phyloP scores from a whole-genome alignment of 192 early-diverging fungal species.

The Coemansia sp. region DNA sequence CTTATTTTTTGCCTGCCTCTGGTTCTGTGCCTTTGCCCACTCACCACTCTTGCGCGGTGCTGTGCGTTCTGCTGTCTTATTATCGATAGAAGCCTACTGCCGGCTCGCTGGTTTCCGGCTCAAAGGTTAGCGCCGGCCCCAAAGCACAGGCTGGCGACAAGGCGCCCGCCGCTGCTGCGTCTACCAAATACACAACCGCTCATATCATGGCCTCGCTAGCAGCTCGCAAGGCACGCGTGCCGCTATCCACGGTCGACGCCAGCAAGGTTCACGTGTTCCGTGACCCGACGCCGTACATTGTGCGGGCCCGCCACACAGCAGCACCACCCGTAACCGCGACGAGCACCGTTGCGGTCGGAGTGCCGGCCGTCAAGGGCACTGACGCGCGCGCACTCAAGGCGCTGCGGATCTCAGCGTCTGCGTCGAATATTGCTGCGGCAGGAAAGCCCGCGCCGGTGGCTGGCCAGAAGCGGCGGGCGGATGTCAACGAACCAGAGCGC shows the following conservation, averaged over 20 bases:
- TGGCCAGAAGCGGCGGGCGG: slow-evolving; percentile 34
- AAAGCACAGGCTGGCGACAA: slow-evolving; percentile 1
- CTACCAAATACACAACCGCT: slow-evolving; percentile 6
- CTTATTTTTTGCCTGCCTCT: neutral
- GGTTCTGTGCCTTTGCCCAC: neutral
- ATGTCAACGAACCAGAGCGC: slow-evolving; percentile 15
- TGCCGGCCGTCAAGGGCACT: neutral
- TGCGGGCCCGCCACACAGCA: slow-evolving; percentile 10
- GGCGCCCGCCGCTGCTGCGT: neutral
- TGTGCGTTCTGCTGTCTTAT: neutral
- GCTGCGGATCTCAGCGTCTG: slow-evolving; percentile 21
- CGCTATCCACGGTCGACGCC: slow-evolving; percentile 26
- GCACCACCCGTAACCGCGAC: too few species aligned
- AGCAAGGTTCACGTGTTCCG: slow-evolving; percentile 29
- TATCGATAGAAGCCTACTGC: slow-evolving; percentile 10
- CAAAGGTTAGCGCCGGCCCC: slow-evolving; percentile 7
- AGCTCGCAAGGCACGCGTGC: slow-evolving; percentile 30
- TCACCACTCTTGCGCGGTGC: neutral
- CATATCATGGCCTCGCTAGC: slow-evolving; percentile 20
- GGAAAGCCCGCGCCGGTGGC: slow-evolving; percentile 13
- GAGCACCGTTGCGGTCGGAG: neutral
- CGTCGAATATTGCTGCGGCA: slow-evolving; percentile 20
- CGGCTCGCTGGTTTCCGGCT: neutral
- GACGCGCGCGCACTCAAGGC: slow-evolving; percentile 4
- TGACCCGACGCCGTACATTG: slow-evolving; percentile 13